Base-by-base conservation (phyloP, 2,329 filamentous ascomycete genomes). In the Aspergillus sp. region DNA sequence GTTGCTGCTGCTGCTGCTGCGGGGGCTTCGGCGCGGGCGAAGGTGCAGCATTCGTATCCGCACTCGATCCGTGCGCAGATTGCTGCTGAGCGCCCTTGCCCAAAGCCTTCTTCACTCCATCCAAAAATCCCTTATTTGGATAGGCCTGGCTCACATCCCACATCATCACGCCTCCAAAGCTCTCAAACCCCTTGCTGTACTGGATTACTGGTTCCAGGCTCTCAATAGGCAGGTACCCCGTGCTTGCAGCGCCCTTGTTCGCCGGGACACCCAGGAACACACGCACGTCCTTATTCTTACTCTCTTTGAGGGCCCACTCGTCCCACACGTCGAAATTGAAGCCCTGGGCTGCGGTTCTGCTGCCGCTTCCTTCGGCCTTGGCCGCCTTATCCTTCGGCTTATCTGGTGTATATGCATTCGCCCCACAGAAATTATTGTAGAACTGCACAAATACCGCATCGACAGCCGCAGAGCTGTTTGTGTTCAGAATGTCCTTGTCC, bases 381-480 rank as follows among this genome's bases (percentile, higher is more conserved):
- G 27, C 9, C 27, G 27, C 27, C 8, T 31, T 31, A 17, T 35
- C 7, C 19, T 75, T 58, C 4, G 81, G 8, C 27, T 31, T 11
- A 81, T 0, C 46, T 12, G 74, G 54, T 1, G 74, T 65, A 73
- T 80, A 90, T 27, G 78, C 79, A 60, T 78, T 71, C 1, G 84
- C 73, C 15, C 86, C 85, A 70, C 88, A 90, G 69, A 76, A 84
- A 77, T 88, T 89, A 79, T 88, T 88, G 73, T 88, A 88, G 73
- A 88, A 88, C 71, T 89, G 86, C 31, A 88, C 80, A 71, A 82
- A 83, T 61, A 88, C 71, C 25, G 83, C 85, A 68, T 88, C 86
- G 58, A 88, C 82, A 14, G 72, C 64, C 6, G 87, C 82, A 1
- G 72, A 65, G 7, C 87, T 82, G 2, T 75, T 72, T 0, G 78